Conservation (phyloP, 2,329 filamentous ascomycete genomes). For the Penicillium sp. region DNA sequence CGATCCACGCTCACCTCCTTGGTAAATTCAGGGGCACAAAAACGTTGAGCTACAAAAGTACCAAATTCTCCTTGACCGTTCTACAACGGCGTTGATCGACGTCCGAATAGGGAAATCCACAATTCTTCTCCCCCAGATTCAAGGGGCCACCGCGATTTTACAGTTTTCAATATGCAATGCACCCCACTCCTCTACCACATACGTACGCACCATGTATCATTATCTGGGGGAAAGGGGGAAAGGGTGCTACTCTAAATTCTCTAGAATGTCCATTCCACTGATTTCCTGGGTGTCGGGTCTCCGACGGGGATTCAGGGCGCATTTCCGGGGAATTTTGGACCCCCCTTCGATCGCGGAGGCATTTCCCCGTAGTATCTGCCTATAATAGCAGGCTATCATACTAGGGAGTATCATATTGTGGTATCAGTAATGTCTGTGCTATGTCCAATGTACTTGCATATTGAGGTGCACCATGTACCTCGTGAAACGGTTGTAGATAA, state of each 20-base stretch:
- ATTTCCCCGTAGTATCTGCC: not conserved
- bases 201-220: not conserved
- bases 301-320: slow-evolving; percentile 1
- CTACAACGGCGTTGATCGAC: slow-evolving; percentile 3
- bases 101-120: slow-evolving; percentile 5
- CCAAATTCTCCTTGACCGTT: not conserved
- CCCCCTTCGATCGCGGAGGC: slow-evolving; percentile 1
- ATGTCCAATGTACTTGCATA: slow-evolving; percentile 1
- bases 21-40: slow-evolving; percentile 2
- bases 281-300: slow-evolving; percentile 13
- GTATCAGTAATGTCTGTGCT: not conserved
- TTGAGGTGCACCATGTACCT: not conserved
- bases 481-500: not conserved
- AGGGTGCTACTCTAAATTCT: not conserved
- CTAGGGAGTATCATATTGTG: not conserved
- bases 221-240: slow-evolving; percentile 7
- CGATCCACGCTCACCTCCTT: not conserved
- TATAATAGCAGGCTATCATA: not conserved
- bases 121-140: slow-evolving; percentile 17
- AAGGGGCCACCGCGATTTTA: slow-evolving; percentile 12
- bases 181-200: slow-evolving; percentile 1
- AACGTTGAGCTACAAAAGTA: slow-evolving; percentile 7
- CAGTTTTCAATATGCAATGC: slow-evolving; percentile 13
- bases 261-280: slow-evolving; percentile 11
- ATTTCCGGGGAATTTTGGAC: not conserved